Evolutionary conservation across 495 filamentous ascomycete species (phyloP), one percentile per base, ranked within the genome.

Genomic region (Talaromyces liani): DNA sequence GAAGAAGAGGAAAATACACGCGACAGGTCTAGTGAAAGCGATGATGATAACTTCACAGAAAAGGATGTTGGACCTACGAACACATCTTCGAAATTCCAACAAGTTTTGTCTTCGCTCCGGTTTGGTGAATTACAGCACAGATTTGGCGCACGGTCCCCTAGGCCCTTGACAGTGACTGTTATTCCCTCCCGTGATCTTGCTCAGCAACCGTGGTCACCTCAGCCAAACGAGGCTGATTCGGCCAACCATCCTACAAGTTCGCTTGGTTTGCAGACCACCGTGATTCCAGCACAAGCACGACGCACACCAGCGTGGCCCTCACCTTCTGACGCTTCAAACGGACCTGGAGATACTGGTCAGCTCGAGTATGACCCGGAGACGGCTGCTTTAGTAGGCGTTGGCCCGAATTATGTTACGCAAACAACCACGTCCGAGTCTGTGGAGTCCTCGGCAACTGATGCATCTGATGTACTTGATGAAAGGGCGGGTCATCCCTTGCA

Each of bases 141-240:
- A 67, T 63, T 22, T 24, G 60, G 45, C 18, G 16, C 25, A 6
- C 39, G 45, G 29, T 47, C 60, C 5, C 66, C 73, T 39, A 70
- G 75, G 1, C 72, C 70, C 6, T 67, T 89, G 7, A 86, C 87
- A 2, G 80, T 90, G 24, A 89, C 85, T 7, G 77, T 89, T 27
- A 88, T 91, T 55, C 88, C 88, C 0, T 87, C 88, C 3, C 85
- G 86, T 53, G 82, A 83, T 4, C 78, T 86, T 12, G 73, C 73
- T 25, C 77, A 79, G 47, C 72, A 79, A 14, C 76, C 75, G 22
- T 80, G 77, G 79, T 78, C 72, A 31, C 78, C 75, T 18, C 70
- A 77, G 41, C 66, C 65, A 64, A 70, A 69, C 34, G 69, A 67
- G 20, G 62, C 66, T 29, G 51, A 59, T 4, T 22, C 12, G 14